These are phyloP conservation scores for Paramecium bursaria DNA, from an alignment of 73 alveolate species.

Conservation along the genomic window DNA sequence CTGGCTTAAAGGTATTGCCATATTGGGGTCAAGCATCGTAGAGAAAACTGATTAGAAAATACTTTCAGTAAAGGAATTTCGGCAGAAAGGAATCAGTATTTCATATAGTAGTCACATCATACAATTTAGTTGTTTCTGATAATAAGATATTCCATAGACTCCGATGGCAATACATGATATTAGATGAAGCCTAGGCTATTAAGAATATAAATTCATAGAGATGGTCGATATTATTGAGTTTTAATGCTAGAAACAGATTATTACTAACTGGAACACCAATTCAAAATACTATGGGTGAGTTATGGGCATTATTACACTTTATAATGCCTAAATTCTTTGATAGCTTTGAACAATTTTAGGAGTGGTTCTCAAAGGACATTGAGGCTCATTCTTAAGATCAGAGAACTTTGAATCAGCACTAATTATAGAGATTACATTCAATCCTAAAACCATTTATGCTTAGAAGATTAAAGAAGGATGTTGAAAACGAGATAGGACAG, in stretches of 20 bases:
- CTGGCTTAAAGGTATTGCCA: slow-evolving; percentile 95
- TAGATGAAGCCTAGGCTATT: slow-evolving; percentile 99
- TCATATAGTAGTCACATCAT: slow-evolving; percentile 94
- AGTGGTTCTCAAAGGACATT: slow-evolving; percentile 99
- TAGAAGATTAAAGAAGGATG: slow-evolving; percentile 95
- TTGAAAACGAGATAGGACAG: slow-evolving; percentile 96
- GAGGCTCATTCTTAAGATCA: slow-evolving; percentile 95
- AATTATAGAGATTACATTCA: slow-evolving; percentile 94
- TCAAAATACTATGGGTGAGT: slow-evolving; percentile 98
- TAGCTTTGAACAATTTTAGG: slow-evolving; percentile 97
- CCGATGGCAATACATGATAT: slow-evolving; percentile 97
- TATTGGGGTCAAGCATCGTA: slow-evolving; percentile 95
- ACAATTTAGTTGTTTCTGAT: slow-evolving; percentile 92
- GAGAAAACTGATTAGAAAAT: slow-evolving; percentile 93
- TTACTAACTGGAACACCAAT: slow-evolving; percentile 98
- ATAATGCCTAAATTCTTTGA: slow-evolving; percentile 98
- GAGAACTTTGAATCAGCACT: slow-evolving; percentile 92
- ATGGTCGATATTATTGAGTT: slow-evolving; percentile 92
- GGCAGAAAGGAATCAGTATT: slow-evolving; percentile 87
- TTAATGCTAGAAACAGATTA: slow-evolving; percentile 95
- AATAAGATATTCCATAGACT: slow-evolving; percentile 89
- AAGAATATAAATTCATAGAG: slow-evolving; percentile 93
- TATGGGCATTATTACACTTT: slow-evolving; percentile 99
- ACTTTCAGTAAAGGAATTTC: slow-evolving; percentile 88
- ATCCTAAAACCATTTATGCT: slow-evolving; percentile 98